Evolutionary conservation across 208 protist species (phyloP).

Genomic region (Jaenimonas drosophilae): DNA sequence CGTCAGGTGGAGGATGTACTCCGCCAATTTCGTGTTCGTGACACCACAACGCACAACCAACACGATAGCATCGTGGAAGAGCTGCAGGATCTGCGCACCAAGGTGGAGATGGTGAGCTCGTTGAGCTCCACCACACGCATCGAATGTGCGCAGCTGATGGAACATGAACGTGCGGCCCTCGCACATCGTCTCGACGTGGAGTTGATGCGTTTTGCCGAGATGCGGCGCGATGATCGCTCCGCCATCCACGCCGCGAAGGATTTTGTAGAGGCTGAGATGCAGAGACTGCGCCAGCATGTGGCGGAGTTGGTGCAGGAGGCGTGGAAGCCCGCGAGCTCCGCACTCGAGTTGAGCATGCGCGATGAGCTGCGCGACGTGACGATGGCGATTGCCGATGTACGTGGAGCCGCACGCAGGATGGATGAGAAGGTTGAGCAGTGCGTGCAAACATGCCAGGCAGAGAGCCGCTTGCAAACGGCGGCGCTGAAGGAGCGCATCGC

Average conservation of each 20-base stretch:
- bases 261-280: constrained; percentile 21
- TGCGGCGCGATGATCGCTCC: constrained; percentile 52
- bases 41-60: constrained; percentile 28
- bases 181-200: constrained; percentile 57
- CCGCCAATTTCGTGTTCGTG: constrained; percentile 19
- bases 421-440: constrained; percentile 40
- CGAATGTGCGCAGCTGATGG: constrained; percentile 40
- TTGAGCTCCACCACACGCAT: constrained; percentile 38
- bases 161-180: constrained; percentile 43
- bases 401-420: constrained; percentile 17
- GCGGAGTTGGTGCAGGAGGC: constrained; percentile 35
- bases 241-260: constrained; percentile 21
- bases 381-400: constrained; percentile 22
- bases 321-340: constrained; percentile 27
- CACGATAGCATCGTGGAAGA: constrained; percentile 54
- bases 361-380: constrained; percentile 31
- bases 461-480: constrained; percentile 30
- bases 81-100: constrained; percentile 35
- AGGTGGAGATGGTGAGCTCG: constrained; percentile 27
- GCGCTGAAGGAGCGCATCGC: constrained; percentile 44
- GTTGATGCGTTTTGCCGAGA: constrained; percentile 53
- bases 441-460: constrained; percentile 32
- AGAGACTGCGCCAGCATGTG: constrained; percentile 12
- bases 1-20: constrained; percentile 39
- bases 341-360: constrained; percentile 25